Percentiles rank a stretch among this genome's conserved stretches.
Conservation (phyloP, 2,329 filamentous ascomycete genomes). For the Xylaria polymorpha region DNA sequence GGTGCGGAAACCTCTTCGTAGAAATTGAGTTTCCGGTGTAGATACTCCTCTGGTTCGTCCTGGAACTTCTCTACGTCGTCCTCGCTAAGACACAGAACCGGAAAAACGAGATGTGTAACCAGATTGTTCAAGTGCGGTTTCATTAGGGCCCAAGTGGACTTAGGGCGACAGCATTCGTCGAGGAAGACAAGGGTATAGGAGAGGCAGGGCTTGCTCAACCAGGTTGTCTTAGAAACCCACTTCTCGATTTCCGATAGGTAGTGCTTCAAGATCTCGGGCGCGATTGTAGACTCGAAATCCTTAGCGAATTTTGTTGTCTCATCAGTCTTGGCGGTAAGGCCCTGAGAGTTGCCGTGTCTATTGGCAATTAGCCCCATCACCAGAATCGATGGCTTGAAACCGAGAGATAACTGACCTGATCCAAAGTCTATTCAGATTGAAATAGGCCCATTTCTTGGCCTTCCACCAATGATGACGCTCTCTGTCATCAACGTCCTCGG, state of each 20-base stretch:
- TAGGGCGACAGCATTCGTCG: conserved; percentile 97
- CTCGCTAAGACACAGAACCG: conserved; percentile 89
- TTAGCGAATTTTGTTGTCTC: conserved; percentile 87
- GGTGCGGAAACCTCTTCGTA: conserved; percentile 97
- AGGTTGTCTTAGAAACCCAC: conserved; percentile 93
- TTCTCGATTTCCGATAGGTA: conserved; percentile 96
- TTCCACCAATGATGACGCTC: conserved; percentile 99
- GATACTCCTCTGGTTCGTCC: conserved; percentile 93
- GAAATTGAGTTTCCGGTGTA: conserved; percentile 96
- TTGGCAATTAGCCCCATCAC: conserved; percentile 44
- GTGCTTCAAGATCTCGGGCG: conserved; percentile 94
- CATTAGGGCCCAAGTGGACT: conserved; percentile 94
- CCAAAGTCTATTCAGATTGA: conserved; percentile 94
- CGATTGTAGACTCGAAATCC: conserved; percentile 89
- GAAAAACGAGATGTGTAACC: conserved; percentile 94
- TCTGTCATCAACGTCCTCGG: conserved; percentile 82
- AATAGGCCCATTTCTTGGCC: conserved; percentile 99
- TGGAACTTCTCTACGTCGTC: conserved; percentile 96
- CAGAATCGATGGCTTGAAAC: conserved; percentile 9
- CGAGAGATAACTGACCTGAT: conserved; percentile 71
- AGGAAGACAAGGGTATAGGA: conserved; percentile 95
- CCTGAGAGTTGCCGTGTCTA: conserved; percentile 89
- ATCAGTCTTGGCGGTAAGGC: conserved; percentile 78
- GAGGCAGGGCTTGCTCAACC: conserved; percentile 93
- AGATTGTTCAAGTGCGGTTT: conserved; percentile 94